Percentiles rank a stretch among this genome's conserved stretches.
Conservation (phyloP, 1,284 basidiomycete species). For the Phellopilus nigrolimitatus region DNA sequence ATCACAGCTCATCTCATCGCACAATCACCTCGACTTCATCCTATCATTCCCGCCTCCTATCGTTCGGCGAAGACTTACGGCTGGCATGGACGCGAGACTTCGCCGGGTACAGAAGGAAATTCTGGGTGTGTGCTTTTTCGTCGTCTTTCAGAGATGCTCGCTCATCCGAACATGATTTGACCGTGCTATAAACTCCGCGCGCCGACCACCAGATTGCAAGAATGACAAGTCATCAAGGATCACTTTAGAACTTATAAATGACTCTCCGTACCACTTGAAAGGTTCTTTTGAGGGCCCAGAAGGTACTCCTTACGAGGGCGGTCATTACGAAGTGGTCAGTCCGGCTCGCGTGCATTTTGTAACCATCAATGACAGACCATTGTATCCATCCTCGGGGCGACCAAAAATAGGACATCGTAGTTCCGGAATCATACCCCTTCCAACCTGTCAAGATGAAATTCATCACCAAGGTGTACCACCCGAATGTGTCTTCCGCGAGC, state of each 20-base stretch:
- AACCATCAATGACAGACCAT: background rate
- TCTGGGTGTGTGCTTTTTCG: conserved; percentile 46
- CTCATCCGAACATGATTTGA: conserved; percentile 11
- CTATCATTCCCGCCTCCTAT: background rate
- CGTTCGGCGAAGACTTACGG: background rate
- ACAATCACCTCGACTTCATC: too few species aligned
- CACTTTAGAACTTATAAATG: conserved; percentile 80
- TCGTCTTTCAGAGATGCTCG: background rate
- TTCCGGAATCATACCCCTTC: conserved; percentile 94
- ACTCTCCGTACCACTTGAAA: conserved; percentile 83
- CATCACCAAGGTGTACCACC: conserved; percentile 95
- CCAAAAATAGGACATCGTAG: conserved; percentile 77
- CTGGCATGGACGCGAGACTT: conserved; percentile 75
- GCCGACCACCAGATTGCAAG: conserved; percentile 69
- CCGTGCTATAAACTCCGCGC: too few species aligned
- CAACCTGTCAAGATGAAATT: conserved; percentile 99
- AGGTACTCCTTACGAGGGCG: conserved; percentile 92
- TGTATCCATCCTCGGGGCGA: background rate
- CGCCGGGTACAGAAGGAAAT: conserved; percentile 93
- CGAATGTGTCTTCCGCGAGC: conserved; percentile 92
- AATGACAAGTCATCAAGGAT: conserved; percentile 88
- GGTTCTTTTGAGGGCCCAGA: conserved; percentile 91
- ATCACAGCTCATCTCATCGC: too few species aligned
- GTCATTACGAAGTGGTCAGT: conserved; percentile 87
- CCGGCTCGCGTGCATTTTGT: conserved; percentile 9